These are phyloP conservation scores for Hygrophoropsis aurantiaca DNA, from an alignment of 768 basidiomycete genomes.

Conservation along the genomic window DNA sequence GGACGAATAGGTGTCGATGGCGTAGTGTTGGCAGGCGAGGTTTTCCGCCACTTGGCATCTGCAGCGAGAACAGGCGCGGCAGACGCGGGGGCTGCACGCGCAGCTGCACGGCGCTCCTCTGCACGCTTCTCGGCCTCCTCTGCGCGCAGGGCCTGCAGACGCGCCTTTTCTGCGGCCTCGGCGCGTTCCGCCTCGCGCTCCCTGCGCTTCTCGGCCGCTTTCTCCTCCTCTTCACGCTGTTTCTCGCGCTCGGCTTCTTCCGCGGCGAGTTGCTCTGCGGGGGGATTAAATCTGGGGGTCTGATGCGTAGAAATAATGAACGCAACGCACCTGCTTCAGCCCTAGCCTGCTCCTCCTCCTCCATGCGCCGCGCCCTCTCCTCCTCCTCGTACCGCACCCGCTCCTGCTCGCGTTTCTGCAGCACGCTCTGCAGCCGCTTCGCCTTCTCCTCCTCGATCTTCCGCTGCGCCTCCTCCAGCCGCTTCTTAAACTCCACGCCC, in stretches of 20 bases:
- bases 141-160: conserved; percentile 62
- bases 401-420: conserved; percentile 64
- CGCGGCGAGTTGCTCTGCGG: conserved; percentile 51
- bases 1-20: conserved; percentile 29
- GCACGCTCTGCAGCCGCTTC: conserved; percentile 56
- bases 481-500: conserved; percentile 63
- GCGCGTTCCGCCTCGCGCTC: conserved; percentile 52
- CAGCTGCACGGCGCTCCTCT: conserved; percentile 36
- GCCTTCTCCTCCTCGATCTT: conserved; percentile 87
- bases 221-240: conserved; percentile 66
- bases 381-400: conserved; percentile 40
- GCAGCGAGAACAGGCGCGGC: conserved; percentile 11
- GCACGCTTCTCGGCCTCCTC: conserved; percentile 63
- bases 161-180: conserved; percentile 52
- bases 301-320: conserved; percentile 1
- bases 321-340: conserved; percentile 51
- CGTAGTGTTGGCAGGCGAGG: conserved; percentile 23
- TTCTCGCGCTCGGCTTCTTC: conserved; percentile 58
- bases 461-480: conserved; percentile 52
- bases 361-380: conserved; percentile 22
- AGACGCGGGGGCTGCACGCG: conserved; percentile 30
- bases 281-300: conserved; percentile 18
- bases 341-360: conserved; percentile 44
- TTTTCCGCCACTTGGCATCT: conserved; percentile 19
- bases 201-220: conserved; percentile 46